These are phyloP conservation scores for Cystobasidium sp. DNA, from an alignment of 1,284 basidiomycete species.

Conservation along the genomic window DNA sequence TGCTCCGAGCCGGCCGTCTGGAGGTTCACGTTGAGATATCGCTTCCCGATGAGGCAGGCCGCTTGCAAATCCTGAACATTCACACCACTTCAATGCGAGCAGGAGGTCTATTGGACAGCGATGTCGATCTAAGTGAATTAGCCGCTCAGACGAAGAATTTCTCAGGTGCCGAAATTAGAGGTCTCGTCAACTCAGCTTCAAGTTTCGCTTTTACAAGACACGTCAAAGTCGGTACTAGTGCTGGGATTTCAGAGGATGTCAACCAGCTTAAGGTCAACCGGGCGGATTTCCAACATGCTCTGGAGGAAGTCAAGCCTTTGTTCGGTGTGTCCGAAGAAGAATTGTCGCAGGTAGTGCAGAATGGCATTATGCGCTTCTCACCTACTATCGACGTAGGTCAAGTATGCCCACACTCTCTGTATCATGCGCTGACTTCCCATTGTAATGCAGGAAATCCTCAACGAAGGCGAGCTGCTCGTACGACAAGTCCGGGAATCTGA, in stretches of 20 bases:
- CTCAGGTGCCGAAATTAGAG: slow-evolving; percentile 93
- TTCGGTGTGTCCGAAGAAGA: slow-evolving; percentile 99
- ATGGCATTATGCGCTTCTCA: slow-evolving; percentile 94
- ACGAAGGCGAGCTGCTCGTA: slow-evolving; percentile 88
- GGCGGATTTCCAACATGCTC: slow-evolving; percentile 84
- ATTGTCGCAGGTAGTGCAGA: slow-evolving; percentile 88
- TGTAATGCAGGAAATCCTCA: slow-evolving; percentile 72
- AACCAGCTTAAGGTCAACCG: slow-evolving; percentile 89
- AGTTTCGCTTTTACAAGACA: slow-evolving; percentile 98
- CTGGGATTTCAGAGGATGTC: slow-evolving; percentile 93
- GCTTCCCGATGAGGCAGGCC: slow-evolving; percentile 90
- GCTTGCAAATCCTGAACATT: slow-evolving; percentile 91
- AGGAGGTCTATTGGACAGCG: slow-evolving; percentile 86
- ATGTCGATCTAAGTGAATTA: slow-evolving; percentile 85
- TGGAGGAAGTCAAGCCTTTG: slow-evolving; percentile 94
- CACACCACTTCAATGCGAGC: slow-evolving; percentile 93
- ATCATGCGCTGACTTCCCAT: neutral
- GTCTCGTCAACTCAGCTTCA: slow-evolving; percentile 95
- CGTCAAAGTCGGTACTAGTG: slow-evolving; percentile 96
- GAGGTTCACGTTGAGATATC: slow-evolving; percentile 99
- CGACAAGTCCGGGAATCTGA: slow-evolving; percentile 92
- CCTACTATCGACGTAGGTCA: slow-evolving; percentile 70
- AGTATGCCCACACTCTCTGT: slow-evolving; percentile 1
- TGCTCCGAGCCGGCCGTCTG: slow-evolving; percentile 94
- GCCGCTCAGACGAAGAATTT: slow-evolving; percentile 93